phyloP scores from a whole-genome alignment of 2,329 filamentous ascomycete species.

The Penicillium thymicola region DNA sequence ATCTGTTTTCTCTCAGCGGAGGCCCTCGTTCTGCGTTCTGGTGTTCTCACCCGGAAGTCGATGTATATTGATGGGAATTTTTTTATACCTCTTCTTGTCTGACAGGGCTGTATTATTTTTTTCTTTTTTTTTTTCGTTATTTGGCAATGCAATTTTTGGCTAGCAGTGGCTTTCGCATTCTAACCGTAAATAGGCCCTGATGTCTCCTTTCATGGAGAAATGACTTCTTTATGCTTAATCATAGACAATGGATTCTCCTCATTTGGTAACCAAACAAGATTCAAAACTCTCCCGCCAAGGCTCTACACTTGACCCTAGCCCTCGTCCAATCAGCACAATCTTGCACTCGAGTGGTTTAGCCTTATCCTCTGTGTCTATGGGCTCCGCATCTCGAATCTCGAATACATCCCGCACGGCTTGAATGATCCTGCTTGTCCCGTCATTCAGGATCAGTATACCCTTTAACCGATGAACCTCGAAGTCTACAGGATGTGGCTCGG shows the following conservation, averaged over 20 bases:
- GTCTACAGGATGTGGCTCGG: constrained; percentile 25
- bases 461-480: constrained; percentile 90
- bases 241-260: neutral
- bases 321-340: constrained; percentile 48
- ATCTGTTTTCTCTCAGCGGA: constrained; percentile 12
- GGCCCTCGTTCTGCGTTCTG: constrained; percentile 15
- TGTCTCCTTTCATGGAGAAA: neutral
- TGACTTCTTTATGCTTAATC: neutral
- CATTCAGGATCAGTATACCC: constrained; percentile 66
- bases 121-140: constrained; percentile 4
- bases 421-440: constrained; percentile 68
- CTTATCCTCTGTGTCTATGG: constrained; percentile 19
- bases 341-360: constrained; percentile 33
- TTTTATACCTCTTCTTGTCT: constrained; percentile 22
- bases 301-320: constrained; percentile 33
- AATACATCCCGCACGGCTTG: constrained; percentile 94
- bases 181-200: neutral
- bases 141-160: constrained; percentile 15
- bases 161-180: neutral
- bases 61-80: constrained; percentile 27
- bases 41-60: constrained; percentile 16
- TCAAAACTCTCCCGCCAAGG: constrained; percentile 39
- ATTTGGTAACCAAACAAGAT: constrained; percentile 21
- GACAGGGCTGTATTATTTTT: constrained; percentile 30
- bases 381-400: constrained; percentile 70